Conservation (phyloP, 768 basidiomycete genomes). For the Agrocybe praecox region DNA sequence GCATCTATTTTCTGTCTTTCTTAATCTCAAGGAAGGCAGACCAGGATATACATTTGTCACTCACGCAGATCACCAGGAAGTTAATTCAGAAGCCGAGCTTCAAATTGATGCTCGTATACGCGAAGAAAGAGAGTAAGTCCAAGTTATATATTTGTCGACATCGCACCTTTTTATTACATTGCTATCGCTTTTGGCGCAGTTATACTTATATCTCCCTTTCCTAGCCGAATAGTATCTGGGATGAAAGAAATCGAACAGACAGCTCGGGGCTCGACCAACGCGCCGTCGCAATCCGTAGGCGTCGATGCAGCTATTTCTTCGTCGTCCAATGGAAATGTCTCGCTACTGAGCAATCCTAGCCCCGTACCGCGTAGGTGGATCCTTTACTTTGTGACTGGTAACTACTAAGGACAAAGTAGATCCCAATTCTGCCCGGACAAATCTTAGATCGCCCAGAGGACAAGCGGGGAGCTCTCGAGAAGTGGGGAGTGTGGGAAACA, state of each 20-base stretch:
- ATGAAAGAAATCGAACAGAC: constrained; percentile 9
- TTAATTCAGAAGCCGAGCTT: constrained; percentile 57
- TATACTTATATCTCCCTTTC: background rate
- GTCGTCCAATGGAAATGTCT: constrained; percentile 14
- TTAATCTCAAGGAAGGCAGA: constrained; percentile 13
- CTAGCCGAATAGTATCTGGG: background rate
- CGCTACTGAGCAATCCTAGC: constrained; percentile 48
- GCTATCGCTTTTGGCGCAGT: constrained; percentile 4
- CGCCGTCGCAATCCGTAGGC: background rate
- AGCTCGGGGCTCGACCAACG: background rate
- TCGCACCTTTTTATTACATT: background rate
- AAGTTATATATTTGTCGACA: background rate
- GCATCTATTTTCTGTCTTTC: constrained; percentile 29
- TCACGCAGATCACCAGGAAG: constrained; percentile 53
- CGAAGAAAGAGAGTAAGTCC: constrained; percentile 63
- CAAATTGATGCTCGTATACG: constrained; percentile 65
- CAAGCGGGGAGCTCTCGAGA: background rate
- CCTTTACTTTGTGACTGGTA: too few relatives aligned
- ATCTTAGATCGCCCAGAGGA: too few relatives aligned
- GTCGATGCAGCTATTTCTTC: background rate
- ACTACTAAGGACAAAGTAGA: too few relatives aligned
- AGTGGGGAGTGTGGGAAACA: background rate
- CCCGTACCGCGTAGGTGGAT: constrained; percentile 20
- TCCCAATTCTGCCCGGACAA: too few relatives aligned
- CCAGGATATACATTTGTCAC: background rate